Evolutionary conservation across 2,329 filamentous ascomycete species (phyloP).

Genomic region (Aspergillus spinulosporus): DNA sequence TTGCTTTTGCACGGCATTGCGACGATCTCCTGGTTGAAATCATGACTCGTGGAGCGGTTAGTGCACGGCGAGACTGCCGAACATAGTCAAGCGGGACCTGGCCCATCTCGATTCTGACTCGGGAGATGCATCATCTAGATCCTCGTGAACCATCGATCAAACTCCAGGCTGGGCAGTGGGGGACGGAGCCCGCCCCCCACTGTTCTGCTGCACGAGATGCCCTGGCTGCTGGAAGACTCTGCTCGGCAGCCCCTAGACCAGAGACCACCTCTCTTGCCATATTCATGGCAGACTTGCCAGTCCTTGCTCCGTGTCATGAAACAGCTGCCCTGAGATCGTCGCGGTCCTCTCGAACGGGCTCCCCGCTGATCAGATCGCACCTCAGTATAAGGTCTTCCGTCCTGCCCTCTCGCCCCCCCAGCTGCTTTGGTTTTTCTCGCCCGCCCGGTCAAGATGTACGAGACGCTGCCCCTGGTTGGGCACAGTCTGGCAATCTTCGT

Average conservation of each 20-base stretch:
- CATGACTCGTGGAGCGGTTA: no score
- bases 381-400: background rate
- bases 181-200: background rate
- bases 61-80: background rate
- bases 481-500: conserved; percentile 24
- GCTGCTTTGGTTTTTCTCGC: background rate
- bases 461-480: conserved; percentile 18
- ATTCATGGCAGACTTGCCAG: no score
- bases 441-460: background rate
- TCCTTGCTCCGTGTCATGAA: background rate
- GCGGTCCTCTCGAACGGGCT: background rate
- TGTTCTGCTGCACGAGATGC: background rate
- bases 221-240: no score
- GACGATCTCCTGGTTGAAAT: no score
- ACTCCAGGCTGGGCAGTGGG: background rate
- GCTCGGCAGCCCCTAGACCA: no score
- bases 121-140: no score
- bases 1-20: no score
- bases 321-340: background rate
- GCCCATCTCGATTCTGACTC: background rate
- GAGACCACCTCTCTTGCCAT: no score
- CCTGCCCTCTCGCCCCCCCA: background rate
- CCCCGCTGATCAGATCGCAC: background rate
- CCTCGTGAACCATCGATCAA: conserved; percentile 3
- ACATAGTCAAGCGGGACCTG: background rate